A percentile compares a stretch with the other conserved stretches of the same genome.
Evolutionary conservation across 2,329 filamentous ascomycete species (phyloP).

Genomic region (Paradendryphiella salina): DNA sequence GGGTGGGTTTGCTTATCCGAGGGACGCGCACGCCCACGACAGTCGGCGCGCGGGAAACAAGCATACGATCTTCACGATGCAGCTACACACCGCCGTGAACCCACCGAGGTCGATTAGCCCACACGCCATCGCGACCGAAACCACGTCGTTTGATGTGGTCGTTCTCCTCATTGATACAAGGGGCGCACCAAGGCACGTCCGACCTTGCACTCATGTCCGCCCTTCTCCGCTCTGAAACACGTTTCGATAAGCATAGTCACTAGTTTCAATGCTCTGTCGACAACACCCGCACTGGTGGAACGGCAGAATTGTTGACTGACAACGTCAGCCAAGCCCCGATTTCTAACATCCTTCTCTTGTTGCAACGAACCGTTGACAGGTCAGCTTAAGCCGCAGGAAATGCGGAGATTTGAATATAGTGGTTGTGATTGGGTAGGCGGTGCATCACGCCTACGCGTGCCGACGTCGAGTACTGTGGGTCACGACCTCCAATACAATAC

Average conservation of each 20-base stretch:
- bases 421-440: not conserved
- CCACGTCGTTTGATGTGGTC: not conserved
- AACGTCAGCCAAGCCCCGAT: constrained; percentile 2
- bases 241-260: constrained; percentile 10
- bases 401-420: not conserved
- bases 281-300: constrained; percentile 4
- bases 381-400: not conserved
- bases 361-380: not conserved
- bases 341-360: not conserved
- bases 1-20: not conserved
- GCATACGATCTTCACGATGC: not conserved
- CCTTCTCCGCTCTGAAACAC: constrained; percentile 5
- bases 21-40: not conserved
- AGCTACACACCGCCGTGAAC: constrained; percentile 6
- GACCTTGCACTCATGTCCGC: not conserved
- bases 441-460: constrained; percentile 8
- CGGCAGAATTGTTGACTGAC: not conserved
- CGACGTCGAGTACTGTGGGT: not conserved
- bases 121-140: not conserved
- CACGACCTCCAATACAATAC: not conserved
- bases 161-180: too few relatives aligned
- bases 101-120: constrained; percentile 3
- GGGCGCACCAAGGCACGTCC: not conserved
- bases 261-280: not conserved
- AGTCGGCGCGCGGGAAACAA: not conserved